A percentile compares a stretch with the other conserved stretches of the same genome.
Conservation (phyloP, 352 stramenopile species). For the Sclerospora graminicola region DNA sequence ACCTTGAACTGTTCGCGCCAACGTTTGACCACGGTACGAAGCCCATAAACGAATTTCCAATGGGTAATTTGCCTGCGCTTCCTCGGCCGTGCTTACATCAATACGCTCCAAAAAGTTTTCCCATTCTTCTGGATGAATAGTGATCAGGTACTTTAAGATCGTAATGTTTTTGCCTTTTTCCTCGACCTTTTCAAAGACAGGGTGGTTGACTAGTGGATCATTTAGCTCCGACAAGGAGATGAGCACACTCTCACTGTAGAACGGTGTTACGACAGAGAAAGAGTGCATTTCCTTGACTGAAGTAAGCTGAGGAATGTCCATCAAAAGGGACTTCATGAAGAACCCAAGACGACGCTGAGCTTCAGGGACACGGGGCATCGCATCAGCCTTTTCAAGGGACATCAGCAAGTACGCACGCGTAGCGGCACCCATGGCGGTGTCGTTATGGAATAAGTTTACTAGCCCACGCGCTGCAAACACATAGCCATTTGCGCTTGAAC, state of each 20-base stretch:
- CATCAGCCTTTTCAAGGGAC: slow-evolving; percentile 56
- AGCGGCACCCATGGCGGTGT: slow-evolving; percentile 66
- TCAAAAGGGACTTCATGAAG: slow-evolving; percentile 72
- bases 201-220: slow-evolving; percentile 56
- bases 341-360: slow-evolving; percentile 68
- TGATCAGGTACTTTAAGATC: slow-evolving; percentile 75
- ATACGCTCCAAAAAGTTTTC: slow-evolving; percentile 73
- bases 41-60: slow-evolving; percentile 70
- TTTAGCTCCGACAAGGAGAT: slow-evolving; percentile 58
- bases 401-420: slow-evolving; percentile 61
- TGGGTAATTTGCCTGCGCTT: slow-evolving; percentile 51
- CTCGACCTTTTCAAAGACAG: slow-evolving; percentile 62
- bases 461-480: slow-evolving; percentile 60
- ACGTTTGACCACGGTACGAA: slow-evolving; percentile 65
- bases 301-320: slow-evolving; percentile 64
- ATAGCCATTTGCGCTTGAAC: slow-evolving; percentile 67
- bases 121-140: slow-evolving; percentile 68
- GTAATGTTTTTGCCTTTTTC: slow-evolving; percentile 73
- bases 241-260: slow-evolving; percentile 65
- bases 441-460: slow-evolving; percentile 68
- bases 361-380: slow-evolving; percentile 60
- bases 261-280: slow-evolving; percentile 73
- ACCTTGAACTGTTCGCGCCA: slow-evolving; percentile 64
- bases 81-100: slow-evolving; percentile 47
- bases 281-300: slow-evolving; percentile 77